A percentile compares a stretch with the other conserved stretches of the same genome.
Evolutionary conservation across 306 rosid genomes (phyloP).

Genomic region (Medicago lupulina): DNA sequence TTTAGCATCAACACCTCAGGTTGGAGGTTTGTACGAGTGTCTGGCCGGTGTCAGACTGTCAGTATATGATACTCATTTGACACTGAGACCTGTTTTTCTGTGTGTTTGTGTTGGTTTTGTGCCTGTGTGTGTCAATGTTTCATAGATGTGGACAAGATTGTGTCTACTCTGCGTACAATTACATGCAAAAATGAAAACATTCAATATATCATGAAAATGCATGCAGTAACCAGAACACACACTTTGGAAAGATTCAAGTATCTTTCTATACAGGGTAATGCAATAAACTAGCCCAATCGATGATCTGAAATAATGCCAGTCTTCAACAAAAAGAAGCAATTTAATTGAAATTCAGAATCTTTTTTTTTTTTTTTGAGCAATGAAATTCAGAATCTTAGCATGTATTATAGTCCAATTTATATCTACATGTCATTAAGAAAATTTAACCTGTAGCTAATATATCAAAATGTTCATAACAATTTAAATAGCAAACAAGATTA

Average conservation of each 20-base stretch:
- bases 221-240: not conserved
- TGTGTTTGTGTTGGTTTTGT: not conserved
- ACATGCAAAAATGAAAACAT: slow-evolving; percentile 5
- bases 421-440: not conserved
- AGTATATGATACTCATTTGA: not conserved
- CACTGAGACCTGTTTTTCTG: not conserved
- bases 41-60: not conserved
- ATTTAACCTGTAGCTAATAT: not conserved
- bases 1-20: not conserved
- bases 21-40: not conserved
- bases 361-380: no score
- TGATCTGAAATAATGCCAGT: not conserved
- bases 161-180: slow-evolving; percentile 4
- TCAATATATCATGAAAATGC: not conserved
- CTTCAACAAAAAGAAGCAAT: slow-evolving; percentile 12
- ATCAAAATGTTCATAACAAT: not conserved
- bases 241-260: not conserved
- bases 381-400: slow-evolving; percentile 30
- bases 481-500: slow-evolving; percentile 30
- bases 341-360: slow-evolving; percentile 29
- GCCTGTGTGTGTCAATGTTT: not conserved
- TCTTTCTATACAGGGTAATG: not conserved
- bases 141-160: slow-evolving; percentile 1
- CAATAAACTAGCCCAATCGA: slow-evolving; percentile 7
- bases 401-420: slow-evolving; percentile 1